Percentiles rank a stretch among this genome's conserved stretches.
These are phyloP conservation scores for Arthroderma sp. DNA, from an alignment of 2,329 filamentous ascomycete species.

Conservation along the genomic window DNA sequence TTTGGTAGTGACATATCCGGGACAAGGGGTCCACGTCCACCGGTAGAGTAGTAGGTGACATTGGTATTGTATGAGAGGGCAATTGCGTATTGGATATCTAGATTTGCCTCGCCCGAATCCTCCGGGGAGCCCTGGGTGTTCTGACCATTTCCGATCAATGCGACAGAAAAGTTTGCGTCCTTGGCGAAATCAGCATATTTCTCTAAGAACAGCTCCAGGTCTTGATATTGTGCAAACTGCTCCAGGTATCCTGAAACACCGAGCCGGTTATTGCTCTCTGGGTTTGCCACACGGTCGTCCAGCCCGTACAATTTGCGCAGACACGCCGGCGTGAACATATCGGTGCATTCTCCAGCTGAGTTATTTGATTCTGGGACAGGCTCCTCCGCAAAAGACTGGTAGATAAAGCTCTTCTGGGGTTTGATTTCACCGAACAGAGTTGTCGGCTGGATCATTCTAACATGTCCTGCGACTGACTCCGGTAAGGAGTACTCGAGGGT, in stretches of 20 bases:
- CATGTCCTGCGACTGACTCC: slow-evolving; percentile 37
- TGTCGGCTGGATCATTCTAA: slow-evolving; percentile 53
- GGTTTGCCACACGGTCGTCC: slow-evolving; percentile 26
- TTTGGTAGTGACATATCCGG: slow-evolving; percentile 35
- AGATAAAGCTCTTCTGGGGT: slow-evolving; percentile 4
- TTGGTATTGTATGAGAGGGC: slow-evolving; percentile 42
- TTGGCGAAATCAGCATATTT: slow-evolving; percentile 40
- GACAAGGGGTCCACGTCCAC: slow-evolving; percentile 40
- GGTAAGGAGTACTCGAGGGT: slow-evolving; percentile 51
- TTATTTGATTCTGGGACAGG: slow-evolving; percentile 18
- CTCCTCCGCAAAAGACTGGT: slow-evolving; percentile 31
- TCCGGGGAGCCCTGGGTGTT: slow-evolving; percentile 34
- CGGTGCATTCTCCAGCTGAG: slow-evolving; percentile 8
- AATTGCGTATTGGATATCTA: slow-evolving; percentile 51
- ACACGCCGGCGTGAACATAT: slow-evolving; percentile 32
- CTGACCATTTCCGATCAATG: slow-evolving; percentile 44
- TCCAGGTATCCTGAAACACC: slow-evolving; percentile 39
- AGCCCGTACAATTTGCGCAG: slow-evolving; percentile 38
- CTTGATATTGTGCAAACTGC: slow-evolving; percentile 39
- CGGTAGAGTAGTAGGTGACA: slow-evolving; percentile 44
- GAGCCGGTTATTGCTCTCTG: slow-evolving; percentile 26
- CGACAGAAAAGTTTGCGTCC: slow-evolving; percentile 43
- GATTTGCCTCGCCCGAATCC: slow-evolving; percentile 45
- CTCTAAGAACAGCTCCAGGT: slow-evolving; percentile 45
- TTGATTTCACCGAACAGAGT: slow-evolving; percentile 41